Base-by-base conservation (phyloP, 2,329 filamentous ascomycete species). In the Colletotrichum sp. region DNA sequence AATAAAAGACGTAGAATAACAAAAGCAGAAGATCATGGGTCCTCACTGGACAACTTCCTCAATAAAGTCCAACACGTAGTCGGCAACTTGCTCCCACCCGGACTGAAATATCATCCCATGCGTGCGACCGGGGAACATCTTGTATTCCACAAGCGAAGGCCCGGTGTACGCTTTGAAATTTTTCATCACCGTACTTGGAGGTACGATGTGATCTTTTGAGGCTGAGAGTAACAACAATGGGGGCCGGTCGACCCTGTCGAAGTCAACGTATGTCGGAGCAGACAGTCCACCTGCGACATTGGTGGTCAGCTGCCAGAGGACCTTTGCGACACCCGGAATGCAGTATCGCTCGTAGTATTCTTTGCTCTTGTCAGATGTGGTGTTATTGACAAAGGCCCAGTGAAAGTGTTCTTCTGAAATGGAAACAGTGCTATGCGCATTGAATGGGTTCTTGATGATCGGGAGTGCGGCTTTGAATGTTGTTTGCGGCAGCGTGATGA, bases 351-450 rank as follows among this genome's bases (percentile, higher is more conserved):
- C 74, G 70, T 74, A 80, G 3, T 78, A 57, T 11, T 57, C 61
- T n/a, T 72, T 76, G 36, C 76, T 78, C 49, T 79, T 77, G 2
- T 67, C 65, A 12, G 61, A 57, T 12, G 70, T 55, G 16, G 79
- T 70, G 22, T 79, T 77, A 22, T 80, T 80, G 27, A 72, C 77
- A 55, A 80, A 80, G 16, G 76, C 77, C 62, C 79, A 79, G 67
- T 78, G 79, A 55, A 80, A 80, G n/a, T 79, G 69, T 1, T 67
- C 61, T 19, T 75, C 77, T 12, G 76, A 72, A 11, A 80, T 79
- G 2, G 76, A 69, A 2, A 80, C 73, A 6, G 77, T 76, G 36
- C 27, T 70, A 25, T 73, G 71, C 4, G 73, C 77, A 5, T 78
- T 77, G 49, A 80, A 77, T 2, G 78, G 78, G 55, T 79, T 79